These are phyloP conservation scores for Trametes elegans DNA, from an alignment of 768 basidiomycete species.

Conservation along the genomic window DNA sequence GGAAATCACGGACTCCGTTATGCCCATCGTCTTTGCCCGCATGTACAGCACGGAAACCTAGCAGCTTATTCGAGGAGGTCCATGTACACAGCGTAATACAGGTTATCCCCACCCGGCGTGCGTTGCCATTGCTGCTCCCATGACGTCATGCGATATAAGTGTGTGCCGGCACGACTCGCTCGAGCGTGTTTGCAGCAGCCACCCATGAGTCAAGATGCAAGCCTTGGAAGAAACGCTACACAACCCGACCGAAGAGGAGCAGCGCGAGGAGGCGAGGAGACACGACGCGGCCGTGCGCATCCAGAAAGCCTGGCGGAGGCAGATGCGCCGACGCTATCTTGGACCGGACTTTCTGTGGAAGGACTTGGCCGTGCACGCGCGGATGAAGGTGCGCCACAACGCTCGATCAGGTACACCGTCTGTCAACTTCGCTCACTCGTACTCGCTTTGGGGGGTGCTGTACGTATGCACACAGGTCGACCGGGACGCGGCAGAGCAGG, in stretches of 20 bases:
- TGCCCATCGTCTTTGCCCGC: conserved; percentile 1
- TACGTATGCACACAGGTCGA: no score
- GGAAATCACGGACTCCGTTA: conserved; percentile 19
- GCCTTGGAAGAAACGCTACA: conserved; percentile 7
- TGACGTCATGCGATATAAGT: conserved; percentile 13
- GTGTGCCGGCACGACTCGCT: no score
- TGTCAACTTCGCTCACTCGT: no score
- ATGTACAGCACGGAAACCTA: conserved; percentile 10
- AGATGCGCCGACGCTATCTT: conserved; percentile 18
- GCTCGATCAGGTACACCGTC: conserved; percentile 3
- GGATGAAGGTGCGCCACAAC: conserved; percentile 23
- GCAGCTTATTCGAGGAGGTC: conserved; percentile 4
- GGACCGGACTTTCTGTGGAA: conserved; percentile 25
- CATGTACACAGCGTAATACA: not conserved
- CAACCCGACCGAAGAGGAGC: conserved; percentile 14
- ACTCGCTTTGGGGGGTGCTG: not conserved
- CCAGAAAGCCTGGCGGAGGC: conserved; percentile 25
- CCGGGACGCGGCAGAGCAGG: conserved; percentile 41
- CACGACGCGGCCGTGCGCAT: conserved; percentile 24
- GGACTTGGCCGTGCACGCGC: conserved; percentile 23
- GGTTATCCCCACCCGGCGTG: no score
- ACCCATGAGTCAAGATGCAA: not conserved
- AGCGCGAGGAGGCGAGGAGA: conserved; percentile 15
- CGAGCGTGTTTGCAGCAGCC: not conserved
- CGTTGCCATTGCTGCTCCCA: not conserved